Conservation (phyloP, 768 basidiomycete genomes). For the Lentinus brumalis region DNA sequence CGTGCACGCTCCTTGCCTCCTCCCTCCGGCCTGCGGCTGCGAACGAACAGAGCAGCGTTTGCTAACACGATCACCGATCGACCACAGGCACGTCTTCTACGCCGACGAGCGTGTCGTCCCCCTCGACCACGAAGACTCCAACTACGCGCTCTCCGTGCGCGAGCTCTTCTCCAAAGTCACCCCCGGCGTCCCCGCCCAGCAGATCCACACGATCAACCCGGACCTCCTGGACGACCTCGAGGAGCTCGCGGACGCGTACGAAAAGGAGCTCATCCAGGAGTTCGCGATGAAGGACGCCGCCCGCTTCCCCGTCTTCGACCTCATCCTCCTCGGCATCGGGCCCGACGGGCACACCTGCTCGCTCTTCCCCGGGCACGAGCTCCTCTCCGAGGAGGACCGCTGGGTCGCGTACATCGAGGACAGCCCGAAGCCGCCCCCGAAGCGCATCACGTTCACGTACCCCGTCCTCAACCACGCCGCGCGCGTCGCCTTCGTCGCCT, state of each 20-base stretch:
- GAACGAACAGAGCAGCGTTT: not conserved
- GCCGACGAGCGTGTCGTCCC: constrained; percentile 96
- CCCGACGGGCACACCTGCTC: constrained; percentile 98
- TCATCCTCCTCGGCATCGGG: constrained; percentile 95
- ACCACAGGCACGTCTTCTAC: constrained; percentile 91
- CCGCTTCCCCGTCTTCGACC: constrained; percentile 95
- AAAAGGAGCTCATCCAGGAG: constrained; percentile 80
- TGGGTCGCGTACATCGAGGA: constrained; percentile 96
- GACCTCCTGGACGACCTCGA: constrained; percentile 69
- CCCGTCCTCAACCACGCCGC: constrained; percentile 90
- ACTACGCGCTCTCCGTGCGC: constrained; percentile 74
- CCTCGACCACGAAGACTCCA: constrained; percentile 90
- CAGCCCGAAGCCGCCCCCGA: constrained; percentile 90
- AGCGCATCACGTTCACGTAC: constrained; percentile 89
- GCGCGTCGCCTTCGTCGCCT: constrained; percentile 86
- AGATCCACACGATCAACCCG: constrained; percentile 86
- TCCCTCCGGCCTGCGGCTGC: not conserved
- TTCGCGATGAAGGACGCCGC: constrained; percentile 94
- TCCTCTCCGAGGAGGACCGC: constrained; percentile 83
- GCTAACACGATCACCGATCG: not conserved
- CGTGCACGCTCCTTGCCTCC: constrained; percentile 24
- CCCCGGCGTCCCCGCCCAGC: constrained; percentile 54
- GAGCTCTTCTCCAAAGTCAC: constrained; percentile 82
- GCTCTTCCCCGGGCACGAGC: constrained; percentile 90
- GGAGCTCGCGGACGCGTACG: constrained; percentile 80